Evolutionary conservation across 108 stramenopile genomes (phyloP), one percentile per base, ranked within the genome.

Genomic region (Nitzschia inconspicua): DNA sequence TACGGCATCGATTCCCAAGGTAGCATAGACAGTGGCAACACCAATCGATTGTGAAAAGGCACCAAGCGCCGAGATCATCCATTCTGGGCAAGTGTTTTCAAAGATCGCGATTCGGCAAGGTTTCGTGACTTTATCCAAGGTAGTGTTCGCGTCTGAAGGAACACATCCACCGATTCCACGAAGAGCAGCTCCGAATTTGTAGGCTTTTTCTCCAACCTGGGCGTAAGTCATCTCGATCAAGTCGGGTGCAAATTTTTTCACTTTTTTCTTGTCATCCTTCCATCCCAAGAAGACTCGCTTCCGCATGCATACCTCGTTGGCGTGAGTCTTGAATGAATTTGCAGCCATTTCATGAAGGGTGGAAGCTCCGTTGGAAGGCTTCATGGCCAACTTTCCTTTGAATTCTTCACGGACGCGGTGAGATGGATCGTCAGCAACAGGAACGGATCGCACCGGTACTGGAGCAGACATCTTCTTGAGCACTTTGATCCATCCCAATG

Each of bases 11-110:
- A 88, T 78, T n/a, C 96, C 96, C 23, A 96, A 72, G 1, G 93
- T 96, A 5, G 93, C 85, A 68, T 96, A 96, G 31, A 89, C 84
- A 26, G 96, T 96, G 24, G 89, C 91, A 32, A 94, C 82, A 47
- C 75, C 75, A 46, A 94, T 62, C 53, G 76, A 76, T 60, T 91
- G 89, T 16, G 80, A 75, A 60, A 84, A 86, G 8, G 88, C 89
- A 9, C 92, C 95, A 30, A 89, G 49, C 6, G 84, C 73, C 34
- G 77, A 84, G 61, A 91, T 93, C 84, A 86, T 83, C 95, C 95
- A 96, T 51, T 91, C 86, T 19, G 88, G 65, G 47, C 86, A 90
- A 32, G 95, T 96, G 50, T 94, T 91, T 56, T 94, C 95, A 61
- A 89, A 96, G 37, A 96, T 89, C 57, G 88, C 89, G 7, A 92